These are phyloP conservation scores for Hypsizygus marmoreus DNA, from an alignment of 768 basidiomycete species.

Conservation along the genomic window DNA sequence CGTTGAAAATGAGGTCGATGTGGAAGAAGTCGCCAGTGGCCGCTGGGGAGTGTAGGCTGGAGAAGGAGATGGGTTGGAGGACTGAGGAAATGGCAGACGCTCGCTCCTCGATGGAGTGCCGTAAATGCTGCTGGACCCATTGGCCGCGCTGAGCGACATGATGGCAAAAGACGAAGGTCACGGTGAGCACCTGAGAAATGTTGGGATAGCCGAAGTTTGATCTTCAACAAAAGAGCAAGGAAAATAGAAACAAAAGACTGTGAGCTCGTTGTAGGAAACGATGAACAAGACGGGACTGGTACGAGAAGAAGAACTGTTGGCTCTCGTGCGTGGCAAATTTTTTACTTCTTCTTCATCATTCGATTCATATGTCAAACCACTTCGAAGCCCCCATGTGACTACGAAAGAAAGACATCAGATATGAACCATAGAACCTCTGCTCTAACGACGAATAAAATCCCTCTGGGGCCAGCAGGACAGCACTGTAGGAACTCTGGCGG, in stretches of 20 bases:
- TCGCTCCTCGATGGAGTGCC: conserved; percentile 35
- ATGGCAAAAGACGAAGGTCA: conserved; percentile 9
- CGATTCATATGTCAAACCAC: conserved; percentile 1
- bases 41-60: conserved; percentile 29
- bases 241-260: neutral
- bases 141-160: conserved; percentile 19
- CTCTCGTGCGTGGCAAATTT: conserved; percentile 19
- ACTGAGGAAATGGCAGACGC: conserved; percentile 37
- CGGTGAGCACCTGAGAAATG: conserved; percentile 6
- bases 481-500: no score
- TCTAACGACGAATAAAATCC: no score
- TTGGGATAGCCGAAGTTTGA: conserved; percentile 11
- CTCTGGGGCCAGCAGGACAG: no score
- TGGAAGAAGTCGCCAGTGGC: conserved; percentile 9
- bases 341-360: conserved; percentile 7
- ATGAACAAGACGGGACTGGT: conserved; percentile 11
- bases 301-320: neutral
- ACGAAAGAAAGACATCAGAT: no score
- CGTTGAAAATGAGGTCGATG: conserved; percentile 15
- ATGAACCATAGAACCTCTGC: no score
- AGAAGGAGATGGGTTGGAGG: conserved; percentile 34
- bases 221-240: neutral
- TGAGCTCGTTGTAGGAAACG: conserved; percentile 10
- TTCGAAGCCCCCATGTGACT: no score
- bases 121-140: conserved; percentile 20